A percentile compares a stretch with the other conserved stretches of the same genome.
phyloP scores from a whole-genome alignment of 208 protist species.

The Endotrypanum monterogeii region DNA sequence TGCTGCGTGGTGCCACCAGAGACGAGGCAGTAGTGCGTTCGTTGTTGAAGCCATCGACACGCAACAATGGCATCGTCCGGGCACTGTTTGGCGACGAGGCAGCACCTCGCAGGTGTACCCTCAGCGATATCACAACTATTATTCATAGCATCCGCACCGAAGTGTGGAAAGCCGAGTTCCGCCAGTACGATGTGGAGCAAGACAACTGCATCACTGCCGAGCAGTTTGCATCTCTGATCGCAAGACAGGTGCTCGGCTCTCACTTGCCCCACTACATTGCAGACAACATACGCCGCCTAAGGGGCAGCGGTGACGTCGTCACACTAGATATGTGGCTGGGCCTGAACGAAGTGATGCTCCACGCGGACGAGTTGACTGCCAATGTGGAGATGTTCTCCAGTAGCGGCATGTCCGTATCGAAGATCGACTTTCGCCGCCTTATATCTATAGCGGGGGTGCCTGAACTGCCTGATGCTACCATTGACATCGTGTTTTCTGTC shows the following conservation, averaged over 20 bases:
- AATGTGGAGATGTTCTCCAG: slow-evolving; percentile 71
- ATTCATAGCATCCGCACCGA: slow-evolving; percentile 62
- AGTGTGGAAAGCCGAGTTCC: slow-evolving; percentile 87
- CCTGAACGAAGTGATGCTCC: slow-evolving; percentile 74
- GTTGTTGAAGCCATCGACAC: slow-evolving; percentile 38
- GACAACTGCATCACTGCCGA: slow-evolving; percentile 60
- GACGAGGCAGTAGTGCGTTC: slow-evolving; percentile 50
- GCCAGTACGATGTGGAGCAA: slow-evolving; percentile 60
- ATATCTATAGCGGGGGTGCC: slow-evolving; percentile 53
- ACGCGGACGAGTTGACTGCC: slow-evolving; percentile 49
- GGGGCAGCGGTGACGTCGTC: slow-evolving; percentile 38
- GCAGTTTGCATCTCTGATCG: slow-evolving; percentile 77
- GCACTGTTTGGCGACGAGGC: slow-evolving; percentile 63
- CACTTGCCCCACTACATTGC: slow-evolving; percentile 85
- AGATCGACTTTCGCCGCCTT: slow-evolving; percentile 59
- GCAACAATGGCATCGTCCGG: slow-evolving; percentile 58
- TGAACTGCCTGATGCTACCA: slow-evolving; percentile 32
- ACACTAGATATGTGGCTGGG: slow-evolving; percentile 73
- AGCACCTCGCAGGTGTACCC: slow-evolving; percentile 41
- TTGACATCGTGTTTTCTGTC: slow-evolving; percentile 71
- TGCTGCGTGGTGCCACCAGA: slow-evolving; percentile 69
- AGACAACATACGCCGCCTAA: slow-evolving; percentile 78
- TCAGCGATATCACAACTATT: slow-evolving; percentile 46
- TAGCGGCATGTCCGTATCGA: slow-evolving; percentile 59
- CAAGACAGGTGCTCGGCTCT: slow-evolving; percentile 79